Percentiles rank a stretch among this genome's conserved stretches.
Conservation (phyloP, 106 monocot genomes). For the Ottelia alismoides region DNA sequence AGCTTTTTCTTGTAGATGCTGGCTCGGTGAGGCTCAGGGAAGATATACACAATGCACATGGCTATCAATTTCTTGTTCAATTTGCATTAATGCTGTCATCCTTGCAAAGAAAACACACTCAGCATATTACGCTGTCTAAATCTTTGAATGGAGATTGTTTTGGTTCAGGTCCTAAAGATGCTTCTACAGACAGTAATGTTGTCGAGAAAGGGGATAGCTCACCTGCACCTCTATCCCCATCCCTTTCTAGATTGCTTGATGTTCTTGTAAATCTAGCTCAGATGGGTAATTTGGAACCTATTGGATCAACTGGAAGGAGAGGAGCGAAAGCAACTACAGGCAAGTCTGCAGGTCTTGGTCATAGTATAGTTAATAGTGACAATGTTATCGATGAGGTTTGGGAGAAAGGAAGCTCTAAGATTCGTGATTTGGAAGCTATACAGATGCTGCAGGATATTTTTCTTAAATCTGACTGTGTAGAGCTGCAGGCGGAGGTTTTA, state of each 20-base stretch:
- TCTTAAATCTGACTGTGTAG: constrained; percentile 84
- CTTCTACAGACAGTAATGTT: background rate
- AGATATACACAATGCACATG: constrained; percentile 99
- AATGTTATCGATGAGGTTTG: constrained; percentile 46
- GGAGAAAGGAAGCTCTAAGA: constrained; percentile 54
- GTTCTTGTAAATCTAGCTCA: constrained; percentile 92
- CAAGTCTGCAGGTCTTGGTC: constrained; percentile 38
- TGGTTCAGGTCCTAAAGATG: constrained; percentile 9
- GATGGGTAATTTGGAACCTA: constrained; percentile 55
- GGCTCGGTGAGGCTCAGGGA: constrained; percentile 66
- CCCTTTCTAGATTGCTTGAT: constrained; percentile 79
- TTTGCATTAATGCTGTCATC: constrained; percentile 80
- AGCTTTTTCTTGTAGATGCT: constrained; percentile 75
- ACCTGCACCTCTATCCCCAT: constrained; percentile 55
- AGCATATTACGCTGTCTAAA: constrained; percentile 18
- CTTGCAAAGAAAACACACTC: constrained; percentile 31
- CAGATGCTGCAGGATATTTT: constrained; percentile 99
- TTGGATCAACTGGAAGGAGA: constrained; percentile 21
- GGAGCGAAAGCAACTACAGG: constrained; percentile 29
- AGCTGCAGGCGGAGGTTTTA: constrained; percentile 89
- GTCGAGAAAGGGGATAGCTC: constrained; percentile 18
- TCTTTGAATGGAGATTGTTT: constrained; percentile 16
- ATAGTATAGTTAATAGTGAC: constrained; percentile 67
- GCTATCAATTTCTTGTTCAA: constrained; percentile 96
- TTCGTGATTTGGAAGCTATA: constrained; percentile 94